phyloP scores from a whole-genome alignment of 2,329 filamentous ascomycete species.

The Ploettnerulaceae sp. region DNA sequence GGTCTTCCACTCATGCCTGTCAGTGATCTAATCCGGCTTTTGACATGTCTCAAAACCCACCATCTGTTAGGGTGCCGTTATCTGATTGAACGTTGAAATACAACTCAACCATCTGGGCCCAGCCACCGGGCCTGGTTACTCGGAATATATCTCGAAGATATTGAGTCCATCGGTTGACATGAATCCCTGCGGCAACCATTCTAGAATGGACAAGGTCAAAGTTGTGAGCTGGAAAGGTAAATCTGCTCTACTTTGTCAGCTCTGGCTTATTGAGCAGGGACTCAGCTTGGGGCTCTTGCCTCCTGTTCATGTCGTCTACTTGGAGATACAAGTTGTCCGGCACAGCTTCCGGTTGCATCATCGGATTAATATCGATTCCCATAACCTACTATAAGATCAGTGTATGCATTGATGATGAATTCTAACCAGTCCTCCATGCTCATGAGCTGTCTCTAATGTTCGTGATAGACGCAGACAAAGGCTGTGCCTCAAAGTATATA shows the following conservation, averaged over 20 bases:
- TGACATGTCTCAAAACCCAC: slow-evolving; percentile 35
- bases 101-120: slow-evolving; percentile 85
- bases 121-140: slow-evolving; percentile 70
- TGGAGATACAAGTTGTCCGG: slow-evolving; percentile 66
- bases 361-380: slow-evolving; percentile 67
- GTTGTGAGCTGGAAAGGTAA: slow-evolving; percentile 62
- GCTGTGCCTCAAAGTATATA: too few relatives aligned
- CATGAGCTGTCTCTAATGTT: too few relatives aligned
- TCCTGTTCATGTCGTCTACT: slow-evolving; percentile 66
- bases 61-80: slow-evolving; percentile 68
- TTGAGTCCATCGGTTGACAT: slow-evolving; percentile 58
- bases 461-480: too few relatives aligned
- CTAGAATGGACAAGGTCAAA: slow-evolving; percentile 77
- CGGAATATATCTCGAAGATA: slow-evolving; percentile 74
- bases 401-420: background rate
- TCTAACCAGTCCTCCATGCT: background rate
- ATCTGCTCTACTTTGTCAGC: slow-evolving; percentile 36
- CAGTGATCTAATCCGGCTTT: slow-evolving; percentile 14
- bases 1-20: slow-evolving; percentile 38
- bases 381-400: slow-evolving; percentile 49
- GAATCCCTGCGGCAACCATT: slow-evolving; percentile 30
- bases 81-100: slow-evolving; percentile 83
- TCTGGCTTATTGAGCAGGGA: background rate
- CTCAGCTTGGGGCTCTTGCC: slow-evolving; percentile 36
- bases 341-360: slow-evolving; percentile 59